Evolutionary conservation across 2,329 filamentous ascomycete species (phyloP).

Genomic region (Talaromyces sp.): DNA sequence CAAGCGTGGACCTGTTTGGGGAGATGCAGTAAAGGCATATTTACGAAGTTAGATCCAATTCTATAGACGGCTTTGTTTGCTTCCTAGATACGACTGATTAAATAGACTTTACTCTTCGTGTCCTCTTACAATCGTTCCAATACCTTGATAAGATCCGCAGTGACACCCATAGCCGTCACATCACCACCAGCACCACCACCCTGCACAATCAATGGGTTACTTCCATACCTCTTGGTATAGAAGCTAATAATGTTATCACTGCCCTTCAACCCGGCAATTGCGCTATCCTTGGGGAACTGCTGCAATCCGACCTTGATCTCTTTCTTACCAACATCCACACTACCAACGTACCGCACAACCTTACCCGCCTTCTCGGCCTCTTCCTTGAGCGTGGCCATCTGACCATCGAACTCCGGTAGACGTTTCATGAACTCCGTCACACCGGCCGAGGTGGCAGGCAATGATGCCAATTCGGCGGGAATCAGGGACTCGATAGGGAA

Average conservation of each 20-base stretch:
- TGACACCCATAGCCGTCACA: constrained; percentile 96
- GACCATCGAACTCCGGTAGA: constrained; percentile 76
- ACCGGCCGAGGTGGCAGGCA: constrained; percentile 51
- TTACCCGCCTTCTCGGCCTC: constrained; percentile 83
- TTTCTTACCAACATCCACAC: constrained; percentile 77
- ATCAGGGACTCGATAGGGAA: constrained; percentile 96
- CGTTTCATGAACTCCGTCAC: constrained; percentile 82
- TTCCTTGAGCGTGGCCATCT: constrained; percentile 86
- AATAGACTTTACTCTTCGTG: not conserved
- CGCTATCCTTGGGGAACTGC: constrained; percentile 80
- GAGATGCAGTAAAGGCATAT: constrained; percentile 52
- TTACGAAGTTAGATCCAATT: constrained; percentile 32
- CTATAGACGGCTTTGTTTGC: not conserved
- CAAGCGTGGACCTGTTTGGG: constrained; percentile 58
- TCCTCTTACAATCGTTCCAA: constrained; percentile 59
- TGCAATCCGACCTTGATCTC: constrained; percentile 88
- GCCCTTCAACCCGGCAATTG: constrained; percentile 90
- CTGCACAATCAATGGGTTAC: constrained; percentile 88
- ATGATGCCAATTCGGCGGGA: constrained; percentile 76
- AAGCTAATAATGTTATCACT: constrained; percentile 99
- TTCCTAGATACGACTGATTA: not conserved
- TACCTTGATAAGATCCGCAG: constrained; percentile 88
- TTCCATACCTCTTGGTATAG: constrained; percentile 91
- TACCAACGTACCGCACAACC: constrained; percentile 90
- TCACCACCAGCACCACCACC: constrained; percentile 91